A percentile compares a stretch with the other conserved stretches of the same genome.
phyloP scores from a whole-genome alignment of 2,329 filamentous ascomycete genomes.

The Fusarium sp. region DNA sequence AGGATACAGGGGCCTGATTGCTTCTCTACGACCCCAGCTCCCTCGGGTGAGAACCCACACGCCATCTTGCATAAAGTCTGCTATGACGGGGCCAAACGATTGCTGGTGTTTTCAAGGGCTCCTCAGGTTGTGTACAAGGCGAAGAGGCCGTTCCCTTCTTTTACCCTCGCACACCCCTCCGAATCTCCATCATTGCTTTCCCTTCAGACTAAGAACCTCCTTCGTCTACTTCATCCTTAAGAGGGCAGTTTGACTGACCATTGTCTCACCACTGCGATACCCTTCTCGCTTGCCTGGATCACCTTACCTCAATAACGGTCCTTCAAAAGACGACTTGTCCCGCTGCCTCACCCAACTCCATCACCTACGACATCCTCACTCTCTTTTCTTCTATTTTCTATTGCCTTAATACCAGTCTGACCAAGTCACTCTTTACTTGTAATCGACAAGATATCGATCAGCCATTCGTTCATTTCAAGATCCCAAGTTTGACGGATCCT shows the following conservation, averaged over 20 bases:
- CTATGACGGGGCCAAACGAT: conserved; percentile 47
- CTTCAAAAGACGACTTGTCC: conserved; percentile 49
- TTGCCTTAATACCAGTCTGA: conserved; percentile 18
- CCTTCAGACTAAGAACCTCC: conserved; percentile 49
- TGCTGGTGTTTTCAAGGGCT: conserved; percentile 44
- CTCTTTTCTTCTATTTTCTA: conserved; percentile 36
- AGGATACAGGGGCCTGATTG: conserved; percentile 45
- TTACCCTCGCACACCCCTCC: conserved; percentile 53
- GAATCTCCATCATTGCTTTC: conserved; percentile 43
- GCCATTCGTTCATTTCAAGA: conserved; percentile 29
- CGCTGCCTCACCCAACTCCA: conserved; percentile 29
- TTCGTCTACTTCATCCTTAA: conserved; percentile 51
- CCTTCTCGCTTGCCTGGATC: conserved; percentile 49
- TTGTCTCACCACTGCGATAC: conserved; percentile 52
- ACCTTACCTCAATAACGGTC: conserved; percentile 33
- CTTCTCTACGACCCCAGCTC: conserved; percentile 46
- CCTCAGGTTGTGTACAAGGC: conserved; percentile 33
- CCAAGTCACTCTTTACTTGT: conserved; percentile 43
- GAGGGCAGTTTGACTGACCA: conserved; percentile 49
- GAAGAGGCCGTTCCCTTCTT: conserved; percentile 52
- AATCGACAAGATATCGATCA: conserved; percentile 19
- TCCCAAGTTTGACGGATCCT: conserved; percentile 9
- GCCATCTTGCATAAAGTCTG: conserved; percentile 48
- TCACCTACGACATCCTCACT: conserved; percentile 39
- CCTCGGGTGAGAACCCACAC: conserved; percentile 48